A percentile compares a stretch with the other conserved stretches of the same genome.
These are phyloP conservation scores for Candida awuae DNA, from an alignment of 805 yeast genomes.

Conservation along the genomic window DNA sequence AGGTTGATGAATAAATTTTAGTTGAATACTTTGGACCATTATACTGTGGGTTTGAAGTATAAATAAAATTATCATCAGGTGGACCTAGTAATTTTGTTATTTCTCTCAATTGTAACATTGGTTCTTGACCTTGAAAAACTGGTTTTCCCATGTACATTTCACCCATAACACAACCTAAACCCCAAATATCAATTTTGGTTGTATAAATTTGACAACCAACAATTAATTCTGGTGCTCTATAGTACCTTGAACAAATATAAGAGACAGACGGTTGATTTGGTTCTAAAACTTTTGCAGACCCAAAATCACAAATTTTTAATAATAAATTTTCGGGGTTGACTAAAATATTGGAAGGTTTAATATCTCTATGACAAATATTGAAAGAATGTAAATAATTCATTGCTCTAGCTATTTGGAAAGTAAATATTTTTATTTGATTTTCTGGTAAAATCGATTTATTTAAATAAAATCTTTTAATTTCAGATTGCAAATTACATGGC, in stretches of 20 bases:
- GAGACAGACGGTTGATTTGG: slow-evolving; percentile 82
- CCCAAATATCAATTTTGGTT: slow-evolving; percentile 95
- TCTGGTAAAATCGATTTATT: slow-evolving; percentile 57
- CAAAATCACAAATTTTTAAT: slow-evolving; percentile 77
- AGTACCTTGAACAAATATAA: slow-evolving; percentile 91
- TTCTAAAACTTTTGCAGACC: slow-evolving; percentile 74
- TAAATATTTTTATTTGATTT: slow-evolving; percentile 67
- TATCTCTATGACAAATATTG: slow-evolving; percentile 77
- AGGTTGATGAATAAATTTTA: slow-evolving; percentile 33
- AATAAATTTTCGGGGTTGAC: slow-evolving; percentile 62
- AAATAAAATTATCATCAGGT: slow-evolving; percentile 65
- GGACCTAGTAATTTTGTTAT: slow-evolving; percentile 88
- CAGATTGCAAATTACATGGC: slow-evolving; percentile 72
- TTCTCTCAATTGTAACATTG: slow-evolving; percentile 80
- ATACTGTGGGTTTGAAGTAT: slow-evolving; percentile 66
- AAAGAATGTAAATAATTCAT: slow-evolving; percentile 76
- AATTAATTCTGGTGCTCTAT: slow-evolving; percentile 92
- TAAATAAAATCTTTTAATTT: slow-evolving; percentile 60
- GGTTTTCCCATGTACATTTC: slow-evolving; percentile 91
- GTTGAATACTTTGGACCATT: slow-evolving; percentile 66
- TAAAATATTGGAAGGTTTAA: slow-evolving; percentile 74
- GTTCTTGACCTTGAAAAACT: slow-evolving; percentile 90
- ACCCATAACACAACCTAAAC: slow-evolving; percentile 92
- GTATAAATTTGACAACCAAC: slow-evolving; percentile 85
- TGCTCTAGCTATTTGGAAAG: slow-evolving; percentile 74